Evolutionary conservation across 768 basidiomycete genomes (phyloP).

Genomic region (Calvatia gigantea): DNA sequence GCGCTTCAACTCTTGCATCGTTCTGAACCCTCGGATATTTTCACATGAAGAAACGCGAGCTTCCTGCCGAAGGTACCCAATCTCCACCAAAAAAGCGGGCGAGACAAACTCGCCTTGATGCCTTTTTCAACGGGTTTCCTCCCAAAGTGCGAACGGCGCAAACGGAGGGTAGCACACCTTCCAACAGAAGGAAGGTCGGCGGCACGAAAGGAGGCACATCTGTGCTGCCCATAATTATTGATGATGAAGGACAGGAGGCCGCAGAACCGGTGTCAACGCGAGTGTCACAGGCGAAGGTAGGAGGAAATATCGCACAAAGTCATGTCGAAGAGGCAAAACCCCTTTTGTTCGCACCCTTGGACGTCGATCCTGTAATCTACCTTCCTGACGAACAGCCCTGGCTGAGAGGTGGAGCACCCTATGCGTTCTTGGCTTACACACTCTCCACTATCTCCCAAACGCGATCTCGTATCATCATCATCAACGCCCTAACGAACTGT

Average conservation of each 20-base stretch:
- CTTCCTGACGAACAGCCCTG: constrained; percentile 41
- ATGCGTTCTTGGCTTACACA: constrained; percentile 66
- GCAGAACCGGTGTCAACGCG: not conserved
- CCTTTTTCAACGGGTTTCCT: constrained; percentile 6
- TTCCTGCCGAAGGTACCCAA: not conserved
- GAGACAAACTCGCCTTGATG: constrained; percentile 6
- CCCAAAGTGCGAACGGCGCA: not conserved
- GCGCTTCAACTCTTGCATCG: not conserved
- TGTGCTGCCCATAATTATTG: not conserved
- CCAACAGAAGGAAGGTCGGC: not conserved
- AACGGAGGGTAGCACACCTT: not conserved
- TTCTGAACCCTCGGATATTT: not conserved
- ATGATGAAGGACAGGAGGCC: not conserved
- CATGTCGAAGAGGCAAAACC: not conserved
- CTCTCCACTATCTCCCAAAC: constrained; percentile 61
- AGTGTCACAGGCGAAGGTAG: not conserved
- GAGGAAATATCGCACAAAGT: not conserved
- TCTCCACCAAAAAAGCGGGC: constrained; percentile 6
- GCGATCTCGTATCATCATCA: constrained; percentile 67
- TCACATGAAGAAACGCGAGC: constrained; percentile 1
- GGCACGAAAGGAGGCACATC: not conserved
- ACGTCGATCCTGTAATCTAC: constrained; percentile 50
- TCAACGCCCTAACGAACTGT: constrained; percentile 70
- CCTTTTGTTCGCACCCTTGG: constrained; percentile 29
- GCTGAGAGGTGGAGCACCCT: constrained; percentile 47